Evolutionary conservation across 2,329 filamentous ascomycete genomes (phyloP).

Genomic region (Emericellopsis atlantica): DNA sequence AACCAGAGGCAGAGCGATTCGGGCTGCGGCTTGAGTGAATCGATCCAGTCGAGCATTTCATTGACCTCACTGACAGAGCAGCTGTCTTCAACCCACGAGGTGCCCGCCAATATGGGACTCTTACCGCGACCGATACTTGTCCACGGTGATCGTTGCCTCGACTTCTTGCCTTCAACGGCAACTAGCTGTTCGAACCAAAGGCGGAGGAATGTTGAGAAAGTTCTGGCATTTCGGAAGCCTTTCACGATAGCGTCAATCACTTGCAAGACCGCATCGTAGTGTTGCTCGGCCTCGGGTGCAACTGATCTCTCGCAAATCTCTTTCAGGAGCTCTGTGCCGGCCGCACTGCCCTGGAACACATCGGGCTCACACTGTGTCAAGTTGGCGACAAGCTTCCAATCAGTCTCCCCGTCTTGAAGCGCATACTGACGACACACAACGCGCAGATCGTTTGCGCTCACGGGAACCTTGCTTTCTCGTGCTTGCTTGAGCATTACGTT

Average conservation of each 20-base stretch:
- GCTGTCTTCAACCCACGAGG: slow-evolving; percentile 24
- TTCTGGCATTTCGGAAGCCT: slow-evolving; percentile 29
- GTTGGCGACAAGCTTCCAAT: slow-evolving; percentile 29
- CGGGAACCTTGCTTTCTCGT: slow-evolving; percentile 13
- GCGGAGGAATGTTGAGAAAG: slow-evolving; percentile 30
- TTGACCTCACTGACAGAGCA: slow-evolving; percentile 30
- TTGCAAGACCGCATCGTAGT: slow-evolving; percentile 12
- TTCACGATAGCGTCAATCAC: slow-evolving; percentile 29
- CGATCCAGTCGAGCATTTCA: slow-evolving; percentile 29
- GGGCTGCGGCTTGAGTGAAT: slow-evolving; percentile 14
- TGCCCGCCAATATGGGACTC: slow-evolving; percentile 7
- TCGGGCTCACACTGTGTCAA: slow-evolving; percentile 33
- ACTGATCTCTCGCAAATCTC: slow-evolving; percentile 23
- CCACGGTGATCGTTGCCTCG: slow-evolving; percentile 17
- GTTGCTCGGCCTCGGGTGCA: slow-evolving; percentile 6
- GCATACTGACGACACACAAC: slow-evolving; percentile 29
- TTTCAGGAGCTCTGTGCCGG: slow-evolving; percentile 24
- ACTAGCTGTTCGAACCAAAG: slow-evolving; percentile 32
- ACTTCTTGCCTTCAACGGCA: slow-evolving; percentile 16
- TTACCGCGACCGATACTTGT: slow-evolving; percentile 11
- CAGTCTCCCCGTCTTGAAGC: slow-evolving; percentile 16
- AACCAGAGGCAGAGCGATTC: slow-evolving; percentile 26
- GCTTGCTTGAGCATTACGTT: slow-evolving; percentile 17
- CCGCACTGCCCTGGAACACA: slow-evolving; percentile 26
- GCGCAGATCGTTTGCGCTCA: slow-evolving; percentile 27